Evolutionary conservation across 2,329 filamentous ascomycete species (phyloP), one percentile per base, ranked within the genome.

Genomic region (Pseudomassariella vexata): DNA sequence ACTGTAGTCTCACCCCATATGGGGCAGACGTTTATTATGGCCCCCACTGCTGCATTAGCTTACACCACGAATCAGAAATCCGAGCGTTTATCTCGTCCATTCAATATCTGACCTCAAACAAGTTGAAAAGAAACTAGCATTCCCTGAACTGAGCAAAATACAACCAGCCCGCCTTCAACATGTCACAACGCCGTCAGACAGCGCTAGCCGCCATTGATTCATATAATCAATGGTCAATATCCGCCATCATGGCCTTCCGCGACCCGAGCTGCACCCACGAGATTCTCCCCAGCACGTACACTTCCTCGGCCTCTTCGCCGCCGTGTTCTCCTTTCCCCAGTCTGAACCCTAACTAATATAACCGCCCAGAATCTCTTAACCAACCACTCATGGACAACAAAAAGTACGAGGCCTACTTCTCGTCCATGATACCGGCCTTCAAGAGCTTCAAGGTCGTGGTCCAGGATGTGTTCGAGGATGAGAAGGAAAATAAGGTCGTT

Each of bases 311-410:
- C n/a, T n/a, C n/a, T n/a, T n/a, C n/a, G n/a, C n/a, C n/a, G n/a
- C n/a, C n/a, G n/a, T n/a, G n/a, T n/a, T n/a, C n/a, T n/a, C n/a
- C n/a, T n/a, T n/a, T n/a, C n/a, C n/a, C n/a, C n/a, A n/a, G n/a
- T n/a, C n/a, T n/a, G n/a, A n/a, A n/a, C n/a, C n/a, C n/a, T n/a
- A n/a, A n/a, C n/a, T n/a, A n/a, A n/a, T n/a, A n/a, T n/a, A n/a
- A n/a, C n/a, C n/a, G n/a, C n/a, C n/a, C n/a, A n/a, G 30, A 16
- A 25, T 33, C 31, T 9, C 23, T 33, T 9, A 22, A 33, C n/a
- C 31, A 18, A 12, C 18, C 17, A 18, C 31, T 24, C 2, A 26
- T 19, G 23, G 14, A 26, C 19, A 33, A 27, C 24, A 24, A 18
- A 16, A 12, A 18, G n/a, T 33, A 33, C 5, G 23, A 24, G 16